Percentiles rank a stretch among this genome's conserved stretches.
These are phyloP conservation scores for Fusarium setosum DNA, from an alignment of 2,329 filamentous ascomycete genomes.

Conservation along the genomic window DNA sequence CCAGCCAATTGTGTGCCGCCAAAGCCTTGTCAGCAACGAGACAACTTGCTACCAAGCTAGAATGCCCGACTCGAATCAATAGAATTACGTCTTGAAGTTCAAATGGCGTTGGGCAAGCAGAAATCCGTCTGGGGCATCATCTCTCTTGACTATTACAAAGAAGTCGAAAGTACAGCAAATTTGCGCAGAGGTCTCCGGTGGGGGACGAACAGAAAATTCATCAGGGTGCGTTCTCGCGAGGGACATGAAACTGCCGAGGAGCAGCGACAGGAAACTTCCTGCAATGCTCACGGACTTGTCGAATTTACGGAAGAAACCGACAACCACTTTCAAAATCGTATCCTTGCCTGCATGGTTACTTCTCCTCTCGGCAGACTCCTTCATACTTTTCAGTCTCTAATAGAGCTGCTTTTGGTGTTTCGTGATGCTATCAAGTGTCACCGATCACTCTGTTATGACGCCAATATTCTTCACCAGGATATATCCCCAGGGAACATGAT, in stretches of 20 bases:
- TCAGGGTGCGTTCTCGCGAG: not conserved
- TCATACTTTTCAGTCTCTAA: constrained; percentile 21
- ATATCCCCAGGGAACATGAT: constrained; percentile 55
- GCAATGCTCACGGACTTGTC: constrained; percentile 8
- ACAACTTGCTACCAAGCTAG: constrained; percentile 47
- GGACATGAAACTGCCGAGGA: constrained; percentile 5
- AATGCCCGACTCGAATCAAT: constrained; percentile 37
- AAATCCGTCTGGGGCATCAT: constrained; percentile 43
- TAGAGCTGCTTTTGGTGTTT: constrained; percentile 48
- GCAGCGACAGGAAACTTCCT: constrained; percentile 1
- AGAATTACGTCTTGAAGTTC: constrained; percentile 46
- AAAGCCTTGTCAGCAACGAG: constrained; percentile 43
- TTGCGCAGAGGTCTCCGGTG: constrained; percentile 27
- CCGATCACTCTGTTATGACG: constrained; percentile 46
- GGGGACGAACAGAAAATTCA: constrained; percentile 22
- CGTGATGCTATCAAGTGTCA: constrained; percentile 50
- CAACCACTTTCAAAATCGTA: constrained; percentile 26
- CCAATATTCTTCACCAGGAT: constrained; percentile 50
- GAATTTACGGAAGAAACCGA: constrained; percentile 21
- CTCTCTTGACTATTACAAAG: constrained; percentile 42
- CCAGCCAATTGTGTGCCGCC: constrained; percentile 40
- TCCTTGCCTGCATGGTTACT: constrained; percentile 32
- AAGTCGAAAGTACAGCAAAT: constrained; percentile 30
- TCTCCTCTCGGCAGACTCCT: constrained; percentile 35
- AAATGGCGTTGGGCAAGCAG: constrained; percentile 48